These are phyloP conservation scores for Gremmenia infestans DNA, from an alignment of 2,329 filamentous ascomycete genomes.

Conservation along the genomic window DNA sequence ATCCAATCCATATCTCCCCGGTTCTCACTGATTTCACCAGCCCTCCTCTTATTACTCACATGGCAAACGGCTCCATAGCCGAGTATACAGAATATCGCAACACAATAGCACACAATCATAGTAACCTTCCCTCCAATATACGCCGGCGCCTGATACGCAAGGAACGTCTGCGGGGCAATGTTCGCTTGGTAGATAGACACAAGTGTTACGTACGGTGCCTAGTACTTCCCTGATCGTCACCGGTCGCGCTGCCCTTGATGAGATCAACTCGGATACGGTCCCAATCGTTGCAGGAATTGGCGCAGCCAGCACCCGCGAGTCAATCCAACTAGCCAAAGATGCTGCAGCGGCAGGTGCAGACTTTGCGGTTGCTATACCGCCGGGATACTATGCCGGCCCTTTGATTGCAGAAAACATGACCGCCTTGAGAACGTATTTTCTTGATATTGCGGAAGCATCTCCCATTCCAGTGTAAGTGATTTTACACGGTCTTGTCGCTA, in stretches of 20 bases:
- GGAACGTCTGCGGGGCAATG: conserved; percentile 24
- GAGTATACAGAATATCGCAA: conserved; percentile 26
- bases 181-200: conserved; percentile 26
- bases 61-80: conserved; percentile 29
- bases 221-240: conserved; percentile 36
- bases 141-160: conserved; percentile 13
- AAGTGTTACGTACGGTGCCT: conserved; percentile 27
- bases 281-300: conserved; percentile 43
- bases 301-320: conserved; percentile 34
- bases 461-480: conserved; percentile 20
- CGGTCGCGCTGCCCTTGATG: conserved; percentile 35
- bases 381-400: conserved; percentile 15
- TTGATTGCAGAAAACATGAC: conserved; percentile 8
- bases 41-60: conserved; percentile 31
- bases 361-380: conserved; percentile 16
- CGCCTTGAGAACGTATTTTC: conserved; percentile 21
- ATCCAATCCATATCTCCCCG: conserved; percentile 8
- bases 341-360: conserved; percentile 36
- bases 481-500: background rate
- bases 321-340: conserved; percentile 34
- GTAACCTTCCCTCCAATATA: conserved; percentile 35
- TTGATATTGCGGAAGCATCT: conserved; percentile 19
- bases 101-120: conserved; percentile 35
- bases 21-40: conserved; percentile 6
- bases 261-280: conserved; percentile 33